These are phyloP conservation scores for Macrocybe gigantea DNA, from an alignment of 768 basidiomycete species.

Conservation along the genomic window DNA sequence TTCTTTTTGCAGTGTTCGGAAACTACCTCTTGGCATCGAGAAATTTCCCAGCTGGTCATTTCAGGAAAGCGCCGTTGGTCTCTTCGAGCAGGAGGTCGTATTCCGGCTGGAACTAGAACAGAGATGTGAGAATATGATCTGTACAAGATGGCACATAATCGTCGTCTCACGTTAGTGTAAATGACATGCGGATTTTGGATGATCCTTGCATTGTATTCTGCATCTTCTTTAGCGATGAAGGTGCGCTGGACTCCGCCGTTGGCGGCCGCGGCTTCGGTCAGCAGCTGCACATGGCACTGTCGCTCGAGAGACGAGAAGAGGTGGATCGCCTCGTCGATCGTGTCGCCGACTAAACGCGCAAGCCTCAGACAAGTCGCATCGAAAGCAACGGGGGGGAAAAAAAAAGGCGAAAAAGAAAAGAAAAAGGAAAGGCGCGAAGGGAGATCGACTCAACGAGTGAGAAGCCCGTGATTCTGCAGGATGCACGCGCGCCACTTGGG, in stretches of 20 bases:
- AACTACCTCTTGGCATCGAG: conserved; percentile 7
- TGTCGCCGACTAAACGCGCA: conserved; percentile 21
- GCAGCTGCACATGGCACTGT: conserved; percentile 40
- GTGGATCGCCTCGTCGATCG: conserved; percentile 37
- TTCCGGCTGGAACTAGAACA: conserved; percentile 20
- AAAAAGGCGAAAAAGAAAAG: too few species aligned
- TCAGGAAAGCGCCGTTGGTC: conserved; percentile 20
- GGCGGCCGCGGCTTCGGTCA: conserved; percentile 35
- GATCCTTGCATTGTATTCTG: conserved; percentile 16
- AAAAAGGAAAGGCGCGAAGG: not conserved
- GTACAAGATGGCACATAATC: not conserved
- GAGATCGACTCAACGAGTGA: conserved; percentile 13
- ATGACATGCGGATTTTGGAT: conserved; percentile 13
- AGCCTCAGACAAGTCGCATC: too few species aligned
- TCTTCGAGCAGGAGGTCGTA: conserved; percentile 19
- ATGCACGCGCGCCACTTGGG: conserved; percentile 34
- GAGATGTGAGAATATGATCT: not conserved
- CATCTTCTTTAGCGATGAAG: conserved; percentile 17
- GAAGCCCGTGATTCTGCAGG: conserved; percentile 37
- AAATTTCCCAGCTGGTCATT: conserved; percentile 10
- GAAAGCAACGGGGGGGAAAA: too few species aligned
- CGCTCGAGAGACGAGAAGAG: conserved; percentile 38
- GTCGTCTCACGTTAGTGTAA: conserved; percentile 12
- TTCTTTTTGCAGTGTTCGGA: conserved; percentile 4
- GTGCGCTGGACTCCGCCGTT: conserved; percentile 12